Base-by-base conservation (phyloP, 106 monocot species). In the Apostasia ramifera region DNA sequence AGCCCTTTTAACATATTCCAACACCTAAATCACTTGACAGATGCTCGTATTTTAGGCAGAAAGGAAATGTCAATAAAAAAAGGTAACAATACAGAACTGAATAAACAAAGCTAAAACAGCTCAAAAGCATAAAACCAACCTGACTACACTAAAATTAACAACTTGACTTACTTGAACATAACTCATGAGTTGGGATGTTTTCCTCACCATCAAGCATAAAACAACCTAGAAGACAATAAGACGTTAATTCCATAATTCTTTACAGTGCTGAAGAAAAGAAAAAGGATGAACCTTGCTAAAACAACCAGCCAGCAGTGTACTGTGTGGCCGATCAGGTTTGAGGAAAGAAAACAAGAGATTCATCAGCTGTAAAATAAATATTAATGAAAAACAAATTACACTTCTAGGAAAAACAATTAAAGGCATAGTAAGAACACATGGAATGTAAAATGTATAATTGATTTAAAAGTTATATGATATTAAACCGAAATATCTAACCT, bases 321-420 rank as follows among this genome's bases (percentile, higher is more conserved):
- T 71, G 62, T 82, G 93, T 53, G 80, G 53, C 10, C 59, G 79
- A 65, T 82, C 86, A 63, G 90, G 86, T 71, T 82, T 90, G 40
- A 89, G 73, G 80, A 90, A 94, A 70, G 89, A 89, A 82, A 94
- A 94, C 60, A 94, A 53, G 47, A 89, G 47, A 64, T 80, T 72
- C 84, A 87, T 82, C 66, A 84, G 63, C 86, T 89, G 78, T 69
- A 76, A 1, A 70, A 13, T 11, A 72, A 66, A 26, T 40, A 77
- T 26, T 26, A 15, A 73, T 26, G 53, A 1, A 0, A 49, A 66
- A 65, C 7, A 48, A 26, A 26, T 26, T 26, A 26, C 26, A 26
- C 26, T 26, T 26, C 26, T 26, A 26, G 26, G 26, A 26, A 26
- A 26, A 26, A 26, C 26, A 26, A 26, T 26, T 26, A 26, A 26